Base-by-base conservation (phyloP, 371 early-diverging fungal genomes). In the Hamiltosporidium tvaerminnensis region DNA sequence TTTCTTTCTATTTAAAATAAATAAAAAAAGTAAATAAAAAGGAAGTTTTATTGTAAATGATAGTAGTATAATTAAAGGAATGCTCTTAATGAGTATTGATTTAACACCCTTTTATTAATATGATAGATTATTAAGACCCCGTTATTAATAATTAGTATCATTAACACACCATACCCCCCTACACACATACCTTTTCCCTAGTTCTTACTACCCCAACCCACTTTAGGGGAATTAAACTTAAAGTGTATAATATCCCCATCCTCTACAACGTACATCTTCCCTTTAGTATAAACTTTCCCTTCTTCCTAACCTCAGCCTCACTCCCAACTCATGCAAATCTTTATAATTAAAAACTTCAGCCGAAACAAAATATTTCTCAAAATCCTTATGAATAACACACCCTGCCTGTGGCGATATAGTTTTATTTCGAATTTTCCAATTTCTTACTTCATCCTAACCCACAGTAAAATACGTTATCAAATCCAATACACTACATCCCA, bases 381-480 rank as follows among this genome's bases (percentile, higher is more conserved):
- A 93, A 72, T 96, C 96, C 35, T 87, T 83, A 81, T 90, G 90
- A 65, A 89, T 89, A 1, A 89, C 89, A 64, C 90, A 87, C 14
- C 94, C 98, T 34, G 98, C 96, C 61, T 89, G 85, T 32, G 93
- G 92, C 34, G 92, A 92, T 76, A 86, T 87, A 3, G 86, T 86
- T 34, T 81, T 81, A 67, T 85, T 86, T 63, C 91, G 82, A 38
- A 78, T 73, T 12, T 71, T 80, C 78, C 78, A 80, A 52, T 68
- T 61, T 58, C 63, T 65, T 33, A 75, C 76, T 79, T 95, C 95
- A 67, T 85, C 85, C 5, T 84, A 82, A 56, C 96, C 96, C 58
- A 84, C 87, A 1, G 98, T 97, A 78, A 96, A 97, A 82, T 85
- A 96, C 80, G 92, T 92, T 68, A 86, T 84, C 31, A 97, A 80